A percentile compares a stretch with the other conserved stretches of the same genome.
phyloP scores from a whole-genome alignment of 352 stramenopile species.

The Nothophytophthora sp. region DNA sequence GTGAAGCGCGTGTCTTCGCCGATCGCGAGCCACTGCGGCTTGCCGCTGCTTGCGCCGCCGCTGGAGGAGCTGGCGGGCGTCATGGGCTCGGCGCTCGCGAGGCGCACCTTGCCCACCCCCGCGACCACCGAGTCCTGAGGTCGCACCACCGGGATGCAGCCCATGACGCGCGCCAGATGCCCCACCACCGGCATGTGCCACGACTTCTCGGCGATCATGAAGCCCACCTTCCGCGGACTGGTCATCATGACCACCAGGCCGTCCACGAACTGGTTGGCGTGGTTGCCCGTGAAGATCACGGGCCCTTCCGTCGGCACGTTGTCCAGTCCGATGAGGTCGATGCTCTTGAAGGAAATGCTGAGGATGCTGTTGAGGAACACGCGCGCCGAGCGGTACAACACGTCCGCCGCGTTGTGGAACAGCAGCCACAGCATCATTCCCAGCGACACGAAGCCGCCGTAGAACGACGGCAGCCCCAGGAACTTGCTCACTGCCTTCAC shows the following conservation, averaged over 20 bases:
- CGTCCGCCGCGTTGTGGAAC: slow-evolving; percentile 77
- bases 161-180: slow-evolving; percentile 94
- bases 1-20: slow-evolving; percentile 77
- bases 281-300: slow-evolving; percentile 98
- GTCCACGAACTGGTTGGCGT: slow-evolving; percentile 99
- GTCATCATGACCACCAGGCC: slow-evolving; percentile 96
- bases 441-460: slow-evolving; percentile 65
- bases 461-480: slow-evolving; percentile 64
- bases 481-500: slow-evolving; percentile 85
- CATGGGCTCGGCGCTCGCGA: slow-evolving; percentile 34
- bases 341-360: slow-evolving; percentile 98
- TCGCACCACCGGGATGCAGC: slow-evolving; percentile 96
- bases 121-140: slow-evolving; percentile 91
- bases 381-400: slow-evolving; percentile 76
- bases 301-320: slow-evolving; percentile 97
- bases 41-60: slow-evolving; percentile 20
- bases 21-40: slow-evolving; percentile 41
- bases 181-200: slow-evolving; percentile 95
- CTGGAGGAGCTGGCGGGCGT: slow-evolving; percentile 25
- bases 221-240: slow-evolving; percentile 93
- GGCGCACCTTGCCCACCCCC: slow-evolving; percentile 70
- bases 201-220: slow-evolving; percentile 98
- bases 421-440: slow-evolving; percentile 68
- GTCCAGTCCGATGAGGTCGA: slow-evolving; percentile 96
- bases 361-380: slow-evolving; percentile 98